Base-by-base conservation (phyloP, 441 rosid species). In the Manihot esculenta region DNA sequence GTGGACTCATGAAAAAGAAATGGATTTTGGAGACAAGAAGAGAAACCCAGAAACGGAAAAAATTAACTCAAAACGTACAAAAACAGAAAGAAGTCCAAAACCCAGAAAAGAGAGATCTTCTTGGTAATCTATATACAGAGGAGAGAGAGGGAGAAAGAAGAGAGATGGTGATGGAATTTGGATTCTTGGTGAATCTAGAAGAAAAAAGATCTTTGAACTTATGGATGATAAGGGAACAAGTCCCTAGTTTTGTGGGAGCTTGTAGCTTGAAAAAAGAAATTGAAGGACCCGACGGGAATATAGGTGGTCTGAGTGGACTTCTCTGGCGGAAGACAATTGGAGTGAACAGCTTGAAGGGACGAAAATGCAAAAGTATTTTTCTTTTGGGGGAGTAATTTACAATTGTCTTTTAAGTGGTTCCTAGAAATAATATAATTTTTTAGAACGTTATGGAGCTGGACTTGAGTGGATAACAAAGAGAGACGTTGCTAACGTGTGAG, bases 101-200 rank as follows among this genome's bases (percentile, higher is more conserved):
- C 80, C 75, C 75, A 70, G 68, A 68, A 54, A 51, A 60, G 72
- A 35, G 41, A 74, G 67, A 70, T 74, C 70, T 72, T 75, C 62
- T 70, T 56, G 48, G 62, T 24, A 26, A 56, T 48, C 69, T 66
- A 55, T 26, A 71, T 24, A 23, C 47, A 26, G n/a, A 64, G 70
- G 7, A 0, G 68, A 7, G 5, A 7, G 5, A 7, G 0, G 5
- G 7, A 7, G 7, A 7, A 35, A 7, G 5, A 7, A 35, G 41
- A 35, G 41, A 35, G 41, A 35, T 20, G 27, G 58, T 53, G 17
- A 14, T 30, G 12, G 17, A 48, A n/a, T 61, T 56, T n/a, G 7
- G 10, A 5, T 68, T 62, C 9, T 27, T 44, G 21, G 53, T 27
- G 7, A 23, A 23, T 56, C 15, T 47, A 18, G n/a, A 35, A 53